phyloP scores from a whole-genome alignment of 495 filamentous ascomycete species.

The Lindgomyces ingoldianus region DNA sequence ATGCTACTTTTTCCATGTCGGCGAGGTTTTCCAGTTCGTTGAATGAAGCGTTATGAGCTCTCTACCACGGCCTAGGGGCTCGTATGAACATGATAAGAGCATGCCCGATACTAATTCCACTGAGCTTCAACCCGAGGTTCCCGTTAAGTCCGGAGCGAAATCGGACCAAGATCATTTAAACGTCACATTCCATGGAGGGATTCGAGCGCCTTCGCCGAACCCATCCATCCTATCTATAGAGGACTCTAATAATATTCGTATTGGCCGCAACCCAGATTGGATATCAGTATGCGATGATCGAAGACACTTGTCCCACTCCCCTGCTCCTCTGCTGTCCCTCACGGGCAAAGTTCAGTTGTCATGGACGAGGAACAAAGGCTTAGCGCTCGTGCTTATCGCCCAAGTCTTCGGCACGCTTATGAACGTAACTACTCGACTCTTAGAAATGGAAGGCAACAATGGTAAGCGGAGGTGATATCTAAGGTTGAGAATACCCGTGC shows the following conservation, averaged over 20 bases:
- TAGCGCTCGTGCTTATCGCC: constrained; percentile 70
- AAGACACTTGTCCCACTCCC: constrained; percentile 33
- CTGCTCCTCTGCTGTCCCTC: constrained; percentile 34
- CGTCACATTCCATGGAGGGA: constrained; percentile 26
- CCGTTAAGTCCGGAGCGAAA: constrained; percentile 29
- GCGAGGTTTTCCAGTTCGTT: not conserved
- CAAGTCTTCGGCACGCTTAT: constrained; percentile 87
- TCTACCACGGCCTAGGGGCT: constrained; percentile 21
- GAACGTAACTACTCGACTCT: constrained; percentile 78
- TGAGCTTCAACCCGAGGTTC: constrained; percentile 6
- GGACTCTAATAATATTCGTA: constrained; percentile 36
- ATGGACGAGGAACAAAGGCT: constrained; percentile 65
- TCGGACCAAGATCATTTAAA: constrained; percentile 25
- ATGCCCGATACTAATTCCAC: not conserved
- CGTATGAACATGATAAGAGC: constrained; percentile 27
- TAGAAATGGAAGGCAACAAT: constrained; percentile 68
- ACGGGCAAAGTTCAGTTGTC: constrained; percentile 34
- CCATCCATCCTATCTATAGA: constrained; percentile 44
- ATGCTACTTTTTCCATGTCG: not conserved
- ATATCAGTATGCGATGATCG: constrained; percentile 11
- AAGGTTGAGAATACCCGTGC: not conserved
- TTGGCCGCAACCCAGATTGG: constrained; percentile 29
- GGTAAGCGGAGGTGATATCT: constrained; percentile 30
- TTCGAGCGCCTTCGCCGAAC: constrained; percentile 34
- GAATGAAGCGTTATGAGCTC: constrained; percentile 30